These are phyloP conservation scores for Fraxinus baroniana DNA, from an alignment of 305 asterid genomes.

Conservation along the genomic window DNA sequence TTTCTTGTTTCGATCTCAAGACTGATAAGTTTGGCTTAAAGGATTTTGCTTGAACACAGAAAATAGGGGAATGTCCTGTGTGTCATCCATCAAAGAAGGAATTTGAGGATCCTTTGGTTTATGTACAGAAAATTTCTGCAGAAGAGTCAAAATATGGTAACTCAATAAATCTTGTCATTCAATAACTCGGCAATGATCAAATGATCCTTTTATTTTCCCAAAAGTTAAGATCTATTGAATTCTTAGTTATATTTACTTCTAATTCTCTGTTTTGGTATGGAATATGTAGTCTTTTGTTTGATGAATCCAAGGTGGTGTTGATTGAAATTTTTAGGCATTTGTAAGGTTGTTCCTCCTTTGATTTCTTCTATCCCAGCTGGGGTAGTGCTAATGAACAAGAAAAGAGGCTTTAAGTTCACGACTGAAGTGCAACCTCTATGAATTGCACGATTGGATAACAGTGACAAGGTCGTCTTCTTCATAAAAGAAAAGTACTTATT, in stretches of 20 bases:
- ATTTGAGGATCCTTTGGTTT: conserved; percentile 41
- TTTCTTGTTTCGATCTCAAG: neutral
- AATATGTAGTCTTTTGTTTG: neutral
- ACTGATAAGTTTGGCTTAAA: neutral
- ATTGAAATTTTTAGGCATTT: conserved; percentile 38
- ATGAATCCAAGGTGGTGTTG: neutral
- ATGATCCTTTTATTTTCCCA: neutral
- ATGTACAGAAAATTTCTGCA: conserved; percentile 35
- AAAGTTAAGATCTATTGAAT: neutral
- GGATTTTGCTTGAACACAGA: conserved; percentile 30
- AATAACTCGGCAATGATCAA: neutral
- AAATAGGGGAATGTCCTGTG: conserved; percentile 33
- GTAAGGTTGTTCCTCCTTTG: conserved; percentile 42
- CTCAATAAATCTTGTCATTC: neutral
- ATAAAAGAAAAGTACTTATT: conserved; percentile 32
- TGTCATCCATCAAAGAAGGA: conserved; percentile 43
- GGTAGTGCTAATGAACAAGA: conserved; percentile 34
- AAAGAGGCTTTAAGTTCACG: conserved; percentile 33
- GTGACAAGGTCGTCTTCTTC: conserved; percentile 33
- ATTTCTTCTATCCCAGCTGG: conserved; percentile 39
- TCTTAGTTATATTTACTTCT: neutral
- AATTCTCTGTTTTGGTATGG: neutral
- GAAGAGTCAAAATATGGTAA: conserved; percentile 53
- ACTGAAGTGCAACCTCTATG: conserved; percentile 45
- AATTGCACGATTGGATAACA: conserved; percentile 34